Evolutionary conservation across 495 filamentous ascomycete species (phyloP).

Genomic region (Elaphomyces granulatus): DNA sequence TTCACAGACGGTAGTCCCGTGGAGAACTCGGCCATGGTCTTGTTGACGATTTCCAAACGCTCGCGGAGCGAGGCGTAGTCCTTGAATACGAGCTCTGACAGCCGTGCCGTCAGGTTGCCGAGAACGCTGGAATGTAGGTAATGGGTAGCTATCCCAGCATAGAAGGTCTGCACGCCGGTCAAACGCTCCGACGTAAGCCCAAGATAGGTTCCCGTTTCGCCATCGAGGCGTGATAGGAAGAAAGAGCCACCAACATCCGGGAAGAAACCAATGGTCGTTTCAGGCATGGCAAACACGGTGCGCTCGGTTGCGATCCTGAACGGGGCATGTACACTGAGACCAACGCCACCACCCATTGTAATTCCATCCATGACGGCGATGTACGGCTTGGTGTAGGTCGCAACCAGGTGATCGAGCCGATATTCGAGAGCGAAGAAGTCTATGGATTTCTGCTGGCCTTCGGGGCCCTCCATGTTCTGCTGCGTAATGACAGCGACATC

Average conservation of each 20-base stretch:
- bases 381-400: slow-evolving; percentile 88
- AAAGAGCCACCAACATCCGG: slow-evolving; percentile 93
- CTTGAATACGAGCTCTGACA: slow-evolving; percentile 76
- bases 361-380: slow-evolving; percentile 95
- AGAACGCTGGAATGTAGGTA: slow-evolving; percentile 83
- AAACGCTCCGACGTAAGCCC: slow-evolving; percentile 74
- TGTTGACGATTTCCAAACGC: slow-evolving; percentile 57
- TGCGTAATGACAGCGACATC: slow-evolving; percentile 67
- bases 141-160: slow-evolving; percentile 77
- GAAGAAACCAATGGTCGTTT: slow-evolving; percentile 96
- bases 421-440: slow-evolving; percentile 91
- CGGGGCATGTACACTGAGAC: slow-evolving; percentile 84
- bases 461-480: slow-evolving; percentile 49
- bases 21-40: slow-evolving; percentile 74
- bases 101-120: slow-evolving; percentile 61
- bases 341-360: slow-evolving; percentile 96
- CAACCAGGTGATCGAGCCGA: slow-evolving; percentile 82
- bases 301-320: slow-evolving; percentile 93
- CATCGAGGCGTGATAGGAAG: slow-evolving; percentile 82
- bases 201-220: slow-evolving; percentile 73
- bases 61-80: slow-evolving; percentile 48
- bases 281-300: slow-evolving; percentile 94
- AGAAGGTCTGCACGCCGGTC: slow-evolving; percentile 67
- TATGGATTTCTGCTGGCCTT: slow-evolving; percentile 52
- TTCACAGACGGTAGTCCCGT: slow-evolving; percentile 57